Evolutionary conservation across 192 early-diverging fungal genomes (phyloP), one percentile per base, ranked within the genome.

Genomic region (Coemansia sp.): DNA sequence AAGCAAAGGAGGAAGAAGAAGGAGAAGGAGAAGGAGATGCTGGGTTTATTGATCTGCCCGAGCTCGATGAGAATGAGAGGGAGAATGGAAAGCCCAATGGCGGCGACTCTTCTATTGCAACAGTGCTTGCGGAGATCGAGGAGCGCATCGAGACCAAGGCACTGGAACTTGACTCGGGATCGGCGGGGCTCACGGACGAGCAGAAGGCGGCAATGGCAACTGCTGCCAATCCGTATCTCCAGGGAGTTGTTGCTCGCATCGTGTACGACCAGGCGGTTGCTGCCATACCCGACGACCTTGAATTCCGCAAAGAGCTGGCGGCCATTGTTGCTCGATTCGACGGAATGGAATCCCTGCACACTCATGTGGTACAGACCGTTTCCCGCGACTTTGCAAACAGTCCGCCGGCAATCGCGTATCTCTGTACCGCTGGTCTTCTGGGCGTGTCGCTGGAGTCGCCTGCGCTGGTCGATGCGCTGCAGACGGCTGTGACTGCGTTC

Each of bases 211-310:
- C 45, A 52, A 83, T 74, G 82, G 51, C 62, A 0, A 46, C 61
- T 42, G 54, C 85, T 39, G 78, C 74, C 52, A 90, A 93, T 68
- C 84, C 85, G 41, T 85, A 92, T 12, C 73, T 93, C 42, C 84
- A 90, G 32, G 88, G 94, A 45, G 86, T 87, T 11, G 85, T 98
- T 19, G 90, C 92, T 0, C 84, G 82, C 52, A 85, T 91, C 22
- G 87, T 97, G 10, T 95, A 86, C 66, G 77, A 83, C 39, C 94
- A 94, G 73, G 96, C 94, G 36, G 89, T 97, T 58, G 71, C 85
- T 56, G 87, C 86, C 8, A 88, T 93, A 51, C 90, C 93, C 4
- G 62, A 78, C 37, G 87, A 92, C 54, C 80, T 95, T 40, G 63
- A 77, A 0, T 95, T 98, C 82, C 88, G 94, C 22, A 77, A 87